Percentiles rank a stretch among this genome's conserved stretches.
These are phyloP conservation scores for Apiotrichum gamsii DNA, from an alignment of 1,284 basidiomycete species.

Conservation along the genomic window DNA sequence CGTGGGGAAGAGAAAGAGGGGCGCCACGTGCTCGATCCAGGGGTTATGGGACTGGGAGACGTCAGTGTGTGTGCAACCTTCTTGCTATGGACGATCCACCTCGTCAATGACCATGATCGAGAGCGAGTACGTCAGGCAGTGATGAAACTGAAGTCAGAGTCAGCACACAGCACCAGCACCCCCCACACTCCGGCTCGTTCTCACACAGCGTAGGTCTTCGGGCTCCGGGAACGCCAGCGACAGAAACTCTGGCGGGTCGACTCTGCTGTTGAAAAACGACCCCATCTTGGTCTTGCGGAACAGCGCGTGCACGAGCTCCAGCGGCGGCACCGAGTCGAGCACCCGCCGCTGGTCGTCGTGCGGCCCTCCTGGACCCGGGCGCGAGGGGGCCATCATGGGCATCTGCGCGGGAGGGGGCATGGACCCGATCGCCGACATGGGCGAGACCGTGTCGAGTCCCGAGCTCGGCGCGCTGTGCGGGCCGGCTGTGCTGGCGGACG, in stretches of 20 bases:
- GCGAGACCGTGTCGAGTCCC: too few species aligned
- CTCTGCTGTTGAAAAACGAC: constrained; percentile 30
- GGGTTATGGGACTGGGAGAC: too few species aligned
- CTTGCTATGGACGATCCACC: too few species aligned
- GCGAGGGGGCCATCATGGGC: not conserved
- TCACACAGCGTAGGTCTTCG: constrained; percentile 35
- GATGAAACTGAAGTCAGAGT: constrained; percentile 31
- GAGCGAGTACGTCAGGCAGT: constrained; percentile 38
- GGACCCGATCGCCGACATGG: too few species aligned
- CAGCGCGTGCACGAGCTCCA: constrained; percentile 34
- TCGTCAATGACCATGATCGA: constrained; percentile 38
- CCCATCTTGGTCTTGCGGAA: constrained; percentile 39
- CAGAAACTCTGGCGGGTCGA: constrained; percentile 36
- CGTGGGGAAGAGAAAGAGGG: constrained; percentile 33
- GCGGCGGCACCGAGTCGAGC: constrained; percentile 17
- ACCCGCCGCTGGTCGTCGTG: constrained; percentile 2
- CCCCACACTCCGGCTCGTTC: constrained; percentile 1
- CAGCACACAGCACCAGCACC: not conserved
- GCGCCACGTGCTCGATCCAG: constrained; percentile 35
- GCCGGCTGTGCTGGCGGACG: not conserved
- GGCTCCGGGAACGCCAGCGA: constrained; percentile 25
- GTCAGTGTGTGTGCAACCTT: too few species aligned
- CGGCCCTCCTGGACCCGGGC: too few species aligned
- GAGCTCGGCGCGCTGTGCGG: not conserved
- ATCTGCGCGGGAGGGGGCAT: not conserved